These are phyloP conservation scores for Aspergillus uvarum DNA, from an alignment of 2,329 filamentous ascomycete genomes.

Conservation along the genomic window DNA sequence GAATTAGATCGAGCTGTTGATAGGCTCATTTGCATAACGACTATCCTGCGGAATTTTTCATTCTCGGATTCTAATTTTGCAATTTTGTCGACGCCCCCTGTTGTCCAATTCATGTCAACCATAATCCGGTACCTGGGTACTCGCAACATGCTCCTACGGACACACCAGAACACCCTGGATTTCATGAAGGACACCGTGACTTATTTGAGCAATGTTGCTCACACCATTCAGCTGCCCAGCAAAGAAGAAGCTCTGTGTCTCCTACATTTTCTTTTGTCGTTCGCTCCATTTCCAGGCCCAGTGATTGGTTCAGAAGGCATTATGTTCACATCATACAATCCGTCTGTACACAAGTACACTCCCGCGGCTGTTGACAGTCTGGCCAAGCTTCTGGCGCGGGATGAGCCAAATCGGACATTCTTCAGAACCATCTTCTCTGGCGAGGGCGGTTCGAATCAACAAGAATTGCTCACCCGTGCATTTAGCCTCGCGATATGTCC, in stretches of 20 bases:
- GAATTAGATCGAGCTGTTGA: constrained; percentile 85
- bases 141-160: constrained; percentile 79
- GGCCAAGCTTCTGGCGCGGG: constrained; percentile 85
- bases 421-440: constrained; percentile 79
- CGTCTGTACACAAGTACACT: constrained; percentile 79
- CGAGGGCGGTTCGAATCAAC: constrained; percentile 65
- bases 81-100: constrained; percentile 69
- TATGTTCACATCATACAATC: constrained; percentile 78
- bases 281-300: constrained; percentile 77
- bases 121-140: constrained; percentile 86
- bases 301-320: constrained; percentile 57
- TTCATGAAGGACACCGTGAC: constrained; percentile 96
- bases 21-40: constrained; percentile 83
- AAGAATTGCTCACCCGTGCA: constrained; percentile 79
- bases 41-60: constrained; percentile 87
- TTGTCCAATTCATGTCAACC: constrained; percentile 80
- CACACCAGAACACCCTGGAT: constrained; percentile 81
- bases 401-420: constrained; percentile 85
- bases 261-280: constrained; percentile 84
- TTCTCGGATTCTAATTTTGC: constrained; percentile 77
- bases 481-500: constrained; percentile 86
- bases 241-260: constrained; percentile 85
- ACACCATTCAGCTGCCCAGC: constrained; percentile 75
- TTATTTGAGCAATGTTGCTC: constrained; percentile 83
- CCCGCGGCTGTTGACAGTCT: constrained; percentile 86